phyloP scores from a whole-genome alignment of 352 stramenopile genomes.

The Pythium chondricola region DNA sequence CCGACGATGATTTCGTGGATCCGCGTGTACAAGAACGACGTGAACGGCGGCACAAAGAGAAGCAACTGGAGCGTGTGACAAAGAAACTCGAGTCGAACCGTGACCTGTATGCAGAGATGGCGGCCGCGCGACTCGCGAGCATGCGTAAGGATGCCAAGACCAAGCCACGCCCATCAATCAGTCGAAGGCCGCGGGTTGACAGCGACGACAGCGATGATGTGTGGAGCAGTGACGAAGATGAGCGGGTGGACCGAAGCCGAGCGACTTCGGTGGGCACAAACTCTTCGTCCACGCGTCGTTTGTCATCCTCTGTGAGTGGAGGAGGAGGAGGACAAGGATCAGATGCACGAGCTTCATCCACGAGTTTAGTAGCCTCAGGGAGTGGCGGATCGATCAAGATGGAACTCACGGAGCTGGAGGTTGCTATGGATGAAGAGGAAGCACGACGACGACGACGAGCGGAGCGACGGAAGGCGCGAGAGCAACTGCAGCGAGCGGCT shows the following conservation, averaged over 20 bases:
- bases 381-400: no score
- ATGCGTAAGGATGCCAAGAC: constrained; percentile 64
- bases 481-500: constrained; percentile 14
- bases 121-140: constrained; percentile 38
- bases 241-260: no score
- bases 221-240: constrained; percentile 6
- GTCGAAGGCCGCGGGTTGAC: constrained; percentile 21
- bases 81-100: constrained; percentile 73
- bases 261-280: no score
- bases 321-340: no score
- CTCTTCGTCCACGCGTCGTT: no score
- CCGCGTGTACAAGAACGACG: constrained; percentile 32
- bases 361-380: no score
- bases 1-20: constrained; percentile 43
- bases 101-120: constrained; percentile 68
- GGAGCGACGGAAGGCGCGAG: neutral
- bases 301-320: no score
- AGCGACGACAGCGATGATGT: constrained; percentile 12
- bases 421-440: no score
- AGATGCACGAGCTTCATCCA: no score
- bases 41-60: constrained; percentile 48
- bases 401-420: no score
- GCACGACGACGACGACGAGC: constrained; percentile 1
- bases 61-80: constrained; percentile 36
- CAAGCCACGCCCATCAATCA: constrained; percentile 26